phyloP scores from a whole-genome alignment of 345 rosid genomes.

The Eucalyptus melliodora region DNA sequence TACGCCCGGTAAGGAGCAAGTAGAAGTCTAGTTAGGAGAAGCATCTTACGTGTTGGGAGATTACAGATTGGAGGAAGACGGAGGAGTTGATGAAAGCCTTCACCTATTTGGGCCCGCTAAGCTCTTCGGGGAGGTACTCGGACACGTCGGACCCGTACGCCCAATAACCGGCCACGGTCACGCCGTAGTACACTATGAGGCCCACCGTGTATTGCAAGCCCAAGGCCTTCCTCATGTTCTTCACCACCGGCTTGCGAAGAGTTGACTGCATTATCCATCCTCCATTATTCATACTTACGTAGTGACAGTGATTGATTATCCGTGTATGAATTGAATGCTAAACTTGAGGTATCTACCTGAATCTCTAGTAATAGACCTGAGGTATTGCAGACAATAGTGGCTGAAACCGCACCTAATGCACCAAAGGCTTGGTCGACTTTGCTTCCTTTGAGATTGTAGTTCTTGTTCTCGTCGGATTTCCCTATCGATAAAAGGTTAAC shows the following conservation, averaged over 20 bases:
- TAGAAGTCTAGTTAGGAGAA: not conserved
- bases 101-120: conserved; percentile 9
- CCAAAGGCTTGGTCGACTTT: not conserved
- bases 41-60: conserved; percentile 13
- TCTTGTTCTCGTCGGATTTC: not conserved
- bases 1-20: not conserved
- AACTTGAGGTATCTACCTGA: not conserved
- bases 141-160: conserved; percentile 20
- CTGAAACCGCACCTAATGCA: conserved; percentile 9
- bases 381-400: conserved; percentile 3
- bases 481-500: not conserved
- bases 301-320: not conserved
- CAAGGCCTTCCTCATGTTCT: conserved; percentile 23
- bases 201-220: conserved; percentile 8
- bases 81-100: conserved; percentile 4
- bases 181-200: conserved; percentile 3
- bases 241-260: conserved; percentile 8
- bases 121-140: conserved; percentile 5
- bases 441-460: conserved; percentile 7
- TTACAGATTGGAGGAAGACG: conserved; percentile 9
- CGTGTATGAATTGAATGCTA: not conserved
- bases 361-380: conserved; percentile 17
- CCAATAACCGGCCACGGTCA: conserved; percentile 12
- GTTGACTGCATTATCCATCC: conserved; percentile 3
- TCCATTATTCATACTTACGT: not conserved